phyloP scores from a whole-genome alignment of 495 filamentous ascomycete genomes.

The Pseudotulostoma volvatum region DNA sequence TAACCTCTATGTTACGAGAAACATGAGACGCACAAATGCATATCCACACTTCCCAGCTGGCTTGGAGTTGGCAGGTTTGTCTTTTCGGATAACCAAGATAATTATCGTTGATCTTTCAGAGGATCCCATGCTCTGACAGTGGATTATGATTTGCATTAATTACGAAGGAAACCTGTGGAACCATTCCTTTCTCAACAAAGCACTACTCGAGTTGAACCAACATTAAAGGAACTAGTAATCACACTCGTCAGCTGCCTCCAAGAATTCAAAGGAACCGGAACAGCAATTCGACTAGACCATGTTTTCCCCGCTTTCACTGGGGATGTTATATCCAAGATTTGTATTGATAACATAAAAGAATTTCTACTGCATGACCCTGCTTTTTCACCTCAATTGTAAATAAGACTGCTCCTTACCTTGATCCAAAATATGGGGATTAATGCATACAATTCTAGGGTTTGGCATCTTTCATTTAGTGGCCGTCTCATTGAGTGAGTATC shows the following conservation, averaged over 20 bases:
- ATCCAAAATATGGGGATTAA: background rate
- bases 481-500: slow-evolving; percentile 5
- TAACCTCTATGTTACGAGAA: slow-evolving; percentile 6
- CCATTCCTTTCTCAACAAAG: slow-evolving; percentile 25
- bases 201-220: slow-evolving; percentile 17
- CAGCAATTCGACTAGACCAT: slow-evolving; percentile 16
- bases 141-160: slow-evolving; percentile 19
- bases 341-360: slow-evolving; percentile 13
- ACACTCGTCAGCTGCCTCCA: slow-evolving; percentile 14
- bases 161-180: slow-evolving; percentile 20
- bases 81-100: slow-evolving; percentile 11
- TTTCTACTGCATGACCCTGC: slow-evolving; percentile 4
- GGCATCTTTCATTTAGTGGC: slow-evolving; percentile 1
- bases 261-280: slow-evolving; percentile 1
- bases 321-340: slow-evolving; percentile 30
- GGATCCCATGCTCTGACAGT: too few species aligned
- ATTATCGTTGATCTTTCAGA: too few species aligned
- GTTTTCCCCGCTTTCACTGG: slow-evolving; percentile 25
- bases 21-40: background rate
- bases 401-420: background rate
- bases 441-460: background rate
- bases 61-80: background rate
- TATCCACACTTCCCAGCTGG: background rate
- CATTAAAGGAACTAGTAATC: slow-evolving; percentile 19
- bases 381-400: background rate